A percentile compares a stretch with the other conserved stretches of the same genome.
Conservation (phyloP, 495 filamentous ascomycete genomes). For the Parachaetomium inaequale region DNA sequence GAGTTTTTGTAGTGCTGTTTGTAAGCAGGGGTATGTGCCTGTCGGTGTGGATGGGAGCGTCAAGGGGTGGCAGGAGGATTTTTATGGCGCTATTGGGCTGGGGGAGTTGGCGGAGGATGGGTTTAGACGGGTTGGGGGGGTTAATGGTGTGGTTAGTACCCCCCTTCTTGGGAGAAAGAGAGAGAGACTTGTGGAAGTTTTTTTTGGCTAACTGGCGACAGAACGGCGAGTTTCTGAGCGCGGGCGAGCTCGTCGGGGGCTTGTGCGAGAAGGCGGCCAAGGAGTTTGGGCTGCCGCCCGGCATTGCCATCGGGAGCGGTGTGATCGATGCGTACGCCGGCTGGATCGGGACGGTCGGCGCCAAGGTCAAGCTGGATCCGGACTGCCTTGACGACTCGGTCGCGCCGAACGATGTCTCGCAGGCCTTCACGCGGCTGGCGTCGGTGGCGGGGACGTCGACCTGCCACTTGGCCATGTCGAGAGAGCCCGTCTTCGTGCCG, state of each 20-base stretch:
- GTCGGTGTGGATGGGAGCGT: conserved; percentile 95
- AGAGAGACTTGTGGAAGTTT: too few relatives aligned
- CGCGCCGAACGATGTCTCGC: conserved; percentile 72
- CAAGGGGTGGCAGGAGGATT: conserved; percentile 97
- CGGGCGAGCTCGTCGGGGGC: conserved; percentile 82
- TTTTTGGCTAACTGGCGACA: conserved; percentile 36
- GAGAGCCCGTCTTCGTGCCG: conserved; percentile 81
- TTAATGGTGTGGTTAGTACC: conserved; percentile 83
- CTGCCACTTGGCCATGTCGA: conserved; percentile 94
- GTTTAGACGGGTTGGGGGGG: conserved; percentile 88
- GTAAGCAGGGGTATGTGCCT: conserved; percentile 93
- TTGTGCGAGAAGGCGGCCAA: conserved; percentile 77
- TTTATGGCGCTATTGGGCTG: conserved; percentile 78
- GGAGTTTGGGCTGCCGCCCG: conserved; percentile 80
- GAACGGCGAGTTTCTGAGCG: conserved; percentile 87
- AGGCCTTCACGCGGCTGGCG: conserved; percentile 90
- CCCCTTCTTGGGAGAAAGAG: too few relatives aligned
- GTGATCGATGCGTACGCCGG: conserved; percentile 98
- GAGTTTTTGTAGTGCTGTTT: conserved; percentile 89
- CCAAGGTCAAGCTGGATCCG: conserved; percentile 70
- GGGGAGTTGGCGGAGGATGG: conserved; percentile 76
- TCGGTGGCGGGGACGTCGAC: conserved; percentile 97
- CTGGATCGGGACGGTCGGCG: conserved; percentile 98
- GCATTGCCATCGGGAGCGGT: conserved; percentile 88
- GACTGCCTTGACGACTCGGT: conserved; percentile 57